A percentile compares a stretch with the other conserved stretches of the same genome.
Conservation (phyloP, 75 land plant species). For the Pinus albicaulis region DNA sequence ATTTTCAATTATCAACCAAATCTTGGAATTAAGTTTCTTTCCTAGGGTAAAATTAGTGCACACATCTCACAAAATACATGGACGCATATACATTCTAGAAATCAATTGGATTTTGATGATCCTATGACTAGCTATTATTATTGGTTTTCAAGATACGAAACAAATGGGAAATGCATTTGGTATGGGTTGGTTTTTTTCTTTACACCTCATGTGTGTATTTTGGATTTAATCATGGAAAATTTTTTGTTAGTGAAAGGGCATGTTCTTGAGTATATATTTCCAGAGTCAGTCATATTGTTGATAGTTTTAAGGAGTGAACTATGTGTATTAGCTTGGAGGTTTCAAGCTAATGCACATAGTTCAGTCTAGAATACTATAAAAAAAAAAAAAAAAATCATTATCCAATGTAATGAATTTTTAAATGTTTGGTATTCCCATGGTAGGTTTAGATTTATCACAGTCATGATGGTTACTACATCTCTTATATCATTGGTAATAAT, state of each 20-base stretch:
- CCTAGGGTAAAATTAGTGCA: constrained; percentile 38
- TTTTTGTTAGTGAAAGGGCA: background rate
- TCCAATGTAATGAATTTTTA: background rate
- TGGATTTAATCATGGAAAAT: background rate
- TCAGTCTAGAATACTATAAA: no score
- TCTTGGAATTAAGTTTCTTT: constrained; percentile 27
- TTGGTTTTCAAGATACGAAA: constrained; percentile 22
- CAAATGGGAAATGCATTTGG: constrained; percentile 43
- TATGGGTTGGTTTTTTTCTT: background rate
- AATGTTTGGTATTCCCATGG: background rate
- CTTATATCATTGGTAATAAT: constrained; percentile 73
- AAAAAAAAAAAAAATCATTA: background rate
- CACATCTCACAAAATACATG: constrained; percentile 27
- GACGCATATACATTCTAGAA: constrained; percentile 40
- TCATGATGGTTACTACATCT: constrained; percentile 79
- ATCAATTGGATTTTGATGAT: constrained; percentile 18
- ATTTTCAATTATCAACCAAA: constrained; percentile 34
- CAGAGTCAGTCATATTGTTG: no score
- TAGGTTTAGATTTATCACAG: constrained; percentile 80
- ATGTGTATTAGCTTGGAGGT: no score
- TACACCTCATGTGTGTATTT: background rate
- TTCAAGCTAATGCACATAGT: no score
- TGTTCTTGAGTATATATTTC: background rate
- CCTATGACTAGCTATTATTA: background rate
- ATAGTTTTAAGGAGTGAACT: no score